Evolutionary conservation across 164 flowering plant species (phyloP).

Genomic region (Annona squamosa): DNA sequence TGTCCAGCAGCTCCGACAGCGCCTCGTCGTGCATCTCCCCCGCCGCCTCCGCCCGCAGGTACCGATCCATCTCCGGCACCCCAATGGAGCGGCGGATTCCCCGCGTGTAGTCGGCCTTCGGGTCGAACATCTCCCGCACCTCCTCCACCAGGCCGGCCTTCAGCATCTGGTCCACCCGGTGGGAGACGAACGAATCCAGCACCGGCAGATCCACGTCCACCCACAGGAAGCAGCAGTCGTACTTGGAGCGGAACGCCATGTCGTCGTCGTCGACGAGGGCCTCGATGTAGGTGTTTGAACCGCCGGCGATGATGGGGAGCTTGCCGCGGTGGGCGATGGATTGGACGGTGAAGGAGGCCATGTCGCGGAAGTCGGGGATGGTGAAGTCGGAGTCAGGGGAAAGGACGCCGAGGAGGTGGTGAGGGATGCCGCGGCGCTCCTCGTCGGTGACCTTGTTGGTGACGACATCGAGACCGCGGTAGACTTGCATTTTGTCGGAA

Average conservation of each 20-base stretch:
- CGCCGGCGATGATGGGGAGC: conserved; percentile 80
- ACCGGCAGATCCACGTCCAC: conserved; percentile 55
- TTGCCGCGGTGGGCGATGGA: conserved; percentile 33
- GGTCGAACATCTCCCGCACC: conserved; percentile 34
- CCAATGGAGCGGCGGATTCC: conserved; percentile 75
- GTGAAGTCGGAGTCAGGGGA: conserved; percentile 50
- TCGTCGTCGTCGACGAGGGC: conserved; percentile 41
- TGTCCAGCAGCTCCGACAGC: conserved; percentile 22
- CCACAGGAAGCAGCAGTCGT: conserved; percentile 75
- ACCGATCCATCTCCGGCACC: conserved; percentile 58
- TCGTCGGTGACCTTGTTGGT: conserved; percentile 79
- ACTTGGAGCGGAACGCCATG: conserved; percentile 29
- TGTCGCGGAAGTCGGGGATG: conserved; percentile 35
- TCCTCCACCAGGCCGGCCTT: conserved; percentile 55
- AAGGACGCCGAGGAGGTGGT: conserved; percentile 54
- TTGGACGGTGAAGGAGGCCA: conserved; percentile 30
- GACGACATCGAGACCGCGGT: conserved; percentile 56
- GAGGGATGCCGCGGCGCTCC: conserved; percentile 56
- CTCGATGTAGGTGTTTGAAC: conserved; percentile 72
- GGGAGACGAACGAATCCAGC: conserved; percentile 37
- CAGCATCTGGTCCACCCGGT: conserved; percentile 67
- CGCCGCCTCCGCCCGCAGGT: conserved; percentile 23
- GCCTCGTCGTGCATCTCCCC: conserved; percentile 10
- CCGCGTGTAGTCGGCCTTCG: conserved; percentile 35
- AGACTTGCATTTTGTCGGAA: conserved; percentile 84